These are phyloP conservation scores for Salix koriyanagi DNA, from an alignment of 345 rosid species.

Conservation along the genomic window DNA sequence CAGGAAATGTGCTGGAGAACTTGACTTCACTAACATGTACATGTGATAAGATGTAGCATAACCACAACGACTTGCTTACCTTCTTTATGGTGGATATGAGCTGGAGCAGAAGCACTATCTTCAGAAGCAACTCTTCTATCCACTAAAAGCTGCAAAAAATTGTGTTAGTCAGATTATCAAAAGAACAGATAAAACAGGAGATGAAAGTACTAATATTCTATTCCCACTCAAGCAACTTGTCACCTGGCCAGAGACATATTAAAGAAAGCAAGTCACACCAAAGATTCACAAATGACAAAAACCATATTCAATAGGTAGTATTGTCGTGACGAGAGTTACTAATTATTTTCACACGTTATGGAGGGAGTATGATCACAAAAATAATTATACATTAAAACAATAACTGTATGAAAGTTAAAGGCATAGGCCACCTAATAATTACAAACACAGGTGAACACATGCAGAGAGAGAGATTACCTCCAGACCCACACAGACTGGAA, in stretches of 20 bases:
- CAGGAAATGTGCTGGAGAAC: neutral
- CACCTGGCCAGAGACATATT: neutral
- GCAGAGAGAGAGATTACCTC: constrained; percentile 39
- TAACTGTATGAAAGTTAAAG: neutral
- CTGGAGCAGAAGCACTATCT: constrained; percentile 26
- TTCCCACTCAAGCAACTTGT: neutral
- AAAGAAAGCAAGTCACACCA: neutral
- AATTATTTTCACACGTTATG: neutral
- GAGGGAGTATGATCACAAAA: neutral
- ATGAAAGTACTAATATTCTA: neutral
- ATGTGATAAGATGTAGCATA: neutral
- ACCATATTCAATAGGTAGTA: neutral
- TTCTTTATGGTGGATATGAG: constrained; percentile 39
- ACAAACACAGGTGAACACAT: neutral
- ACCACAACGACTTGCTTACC: constrained; percentile 28
- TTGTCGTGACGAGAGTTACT: neutral
- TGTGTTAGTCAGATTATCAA: neutral
- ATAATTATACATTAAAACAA: neutral
- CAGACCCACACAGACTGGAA: constrained; percentile 60
- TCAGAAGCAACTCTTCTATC: constrained; percentile 14
- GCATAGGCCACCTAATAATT: neutral
- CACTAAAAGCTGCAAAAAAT: constrained; percentile 29
- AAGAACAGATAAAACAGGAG: neutral
- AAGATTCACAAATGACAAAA: neutral
- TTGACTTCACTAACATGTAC: neutral